Base-by-base conservation (phyloP, 2,329 filamentous ascomycete species). In the Ascochyta pisi region DNA sequence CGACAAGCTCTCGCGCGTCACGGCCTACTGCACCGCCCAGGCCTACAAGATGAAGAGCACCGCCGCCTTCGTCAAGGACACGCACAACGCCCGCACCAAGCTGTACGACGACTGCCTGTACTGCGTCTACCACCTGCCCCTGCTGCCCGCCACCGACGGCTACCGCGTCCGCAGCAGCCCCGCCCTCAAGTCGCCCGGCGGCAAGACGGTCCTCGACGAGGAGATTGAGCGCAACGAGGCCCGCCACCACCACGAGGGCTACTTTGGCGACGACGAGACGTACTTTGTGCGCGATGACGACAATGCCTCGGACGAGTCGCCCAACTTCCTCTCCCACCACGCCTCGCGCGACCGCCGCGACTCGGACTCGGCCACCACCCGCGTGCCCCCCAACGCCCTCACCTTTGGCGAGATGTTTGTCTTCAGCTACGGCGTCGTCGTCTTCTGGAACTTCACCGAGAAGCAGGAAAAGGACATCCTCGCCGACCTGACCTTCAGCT, bases 371-470 rank as follows among this genome's bases (percentile, higher is more conserved):
- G 63, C 60, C 13, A 58, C 69, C 78, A 68, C 70, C 8, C 83
- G 85, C 26, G 82, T 91, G 23, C 85, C 85, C 0, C 84, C 89
- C 6, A 86, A 92, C 70, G 86, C 88, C 33, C 88, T 94, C 69
- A 84, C 88, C 52, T 92, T 96, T 71, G 94, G 91, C 38, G 95
- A 99, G 77, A 91, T 98, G 86, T 98, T 96, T 73, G 89, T 99
- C 66, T 98, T 96, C 76, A 94, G 91, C 15, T 99, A 99, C 71
- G 95, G 95, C 19, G 94, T 99, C 0, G 94, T 95, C 0, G 95
- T 99, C 5, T 96, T 99, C 74, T 99, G 95, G 95, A 99, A 99
- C 75, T 97, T 99, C 67, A 94, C 91, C 10, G 93, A 96, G 75
- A 86, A 89, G 62, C 95, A 99, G 74, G 95, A 99, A 75, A 97